Base-by-base conservation (phyloP, 805 yeast species). In the Suhomyces pyralidae region DNA sequence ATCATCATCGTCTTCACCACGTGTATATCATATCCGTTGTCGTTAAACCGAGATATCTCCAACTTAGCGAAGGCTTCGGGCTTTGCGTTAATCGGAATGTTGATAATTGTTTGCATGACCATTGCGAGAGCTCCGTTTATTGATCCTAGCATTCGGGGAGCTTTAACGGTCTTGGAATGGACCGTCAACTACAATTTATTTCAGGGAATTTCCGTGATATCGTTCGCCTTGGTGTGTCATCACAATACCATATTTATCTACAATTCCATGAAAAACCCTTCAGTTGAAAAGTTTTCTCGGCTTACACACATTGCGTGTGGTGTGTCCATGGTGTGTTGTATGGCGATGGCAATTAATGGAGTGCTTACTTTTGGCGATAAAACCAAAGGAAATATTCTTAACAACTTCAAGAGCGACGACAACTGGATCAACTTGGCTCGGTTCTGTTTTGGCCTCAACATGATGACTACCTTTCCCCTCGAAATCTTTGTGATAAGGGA, bases 141-240 rank as follows among this genome's bases (percentile, higher is more conserved):
- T 24, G 79, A 81, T 7, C 49, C 69, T 0, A 72, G 73, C 0
- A 66, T 78, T 17, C 81, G 77, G 59, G 86, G 88, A 0, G 55
- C 70, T 0, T 70, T 86, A 15, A 63, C 82, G 0, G 53, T 66
- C 10, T 49, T 70, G 40, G 71, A 78, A 32, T 76, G 81, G 71
- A 72, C 89, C 4, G 63, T 90, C 48, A 85, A 85, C 56, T 67
- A 77, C 10, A 83, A 84, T 42, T 71, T 92, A 3, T 90, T 92
- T 65, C 96, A 92, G 68, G 97, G 97, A 2, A 83, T 92, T 25
- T 86, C 94, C n/a, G 96, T 92, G 48, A 90, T 92, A 30, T 90
- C 97, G 0, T 92, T 92, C 73, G 98, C 98, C 1, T 79, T 93
- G 58, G 97, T 92, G 3, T 92, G 98, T 64, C 98, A 92, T 64